These are phyloP conservation scores for Xylariaceae sp. DNA, from an alignment of 2,329 filamentous ascomycete genomes.

Conservation along the genomic window DNA sequence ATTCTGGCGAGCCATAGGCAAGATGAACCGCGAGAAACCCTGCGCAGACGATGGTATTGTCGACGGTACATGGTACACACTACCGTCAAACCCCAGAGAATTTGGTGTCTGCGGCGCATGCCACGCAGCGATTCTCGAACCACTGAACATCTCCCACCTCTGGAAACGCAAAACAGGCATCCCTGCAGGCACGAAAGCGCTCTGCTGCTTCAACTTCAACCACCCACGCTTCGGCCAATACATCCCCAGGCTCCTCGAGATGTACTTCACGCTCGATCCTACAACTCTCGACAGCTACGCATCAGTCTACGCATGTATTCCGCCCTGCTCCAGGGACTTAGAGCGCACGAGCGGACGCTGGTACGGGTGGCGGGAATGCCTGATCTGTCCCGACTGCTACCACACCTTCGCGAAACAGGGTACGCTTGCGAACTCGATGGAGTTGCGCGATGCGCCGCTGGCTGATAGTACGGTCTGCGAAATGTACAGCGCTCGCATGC, in stretches of 20 bases:
- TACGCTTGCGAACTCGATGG: constrained; percentile 27
- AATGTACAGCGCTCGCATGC: constrained; percentile 36
- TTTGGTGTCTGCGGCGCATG: constrained; percentile 38
- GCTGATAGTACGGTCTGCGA: constrained; percentile 31
- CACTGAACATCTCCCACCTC: constrained; percentile 27
- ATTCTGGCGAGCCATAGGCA: constrained; percentile 33
- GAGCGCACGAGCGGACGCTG: constrained; percentile 21
- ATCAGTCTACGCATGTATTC: constrained; percentile 27
- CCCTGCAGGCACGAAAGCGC: constrained; percentile 15
- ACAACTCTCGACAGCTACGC: constrained; percentile 28
- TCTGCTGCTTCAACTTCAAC: constrained; percentile 34
- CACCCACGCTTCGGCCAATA: constrained; percentile 27
- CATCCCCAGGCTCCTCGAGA: constrained; percentile 23
- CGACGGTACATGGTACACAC: constrained; percentile 32
- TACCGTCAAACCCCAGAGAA: constrained; percentile 27
- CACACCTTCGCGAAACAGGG: constrained; percentile 30
- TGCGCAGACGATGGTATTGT: constrained; percentile 31
- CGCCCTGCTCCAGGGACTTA: constrained; percentile 25
- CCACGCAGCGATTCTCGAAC: constrained; percentile 29
- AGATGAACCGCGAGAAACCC: constrained; percentile 26
- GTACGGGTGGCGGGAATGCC: constrained; percentile 36
- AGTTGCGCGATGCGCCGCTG: constrained; percentile 19
- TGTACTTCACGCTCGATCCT: constrained; percentile 26
- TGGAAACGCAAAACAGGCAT: constrained; percentile 26
- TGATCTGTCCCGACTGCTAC: constrained; percentile 36